A percentile compares a stretch with the other conserved stretches of the same genome.
These are phyloP conservation scores for Ascochyta rabiei DNA, from an alignment of 2,329 filamentous ascomycete genomes.

Conservation along the genomic window DNA sequence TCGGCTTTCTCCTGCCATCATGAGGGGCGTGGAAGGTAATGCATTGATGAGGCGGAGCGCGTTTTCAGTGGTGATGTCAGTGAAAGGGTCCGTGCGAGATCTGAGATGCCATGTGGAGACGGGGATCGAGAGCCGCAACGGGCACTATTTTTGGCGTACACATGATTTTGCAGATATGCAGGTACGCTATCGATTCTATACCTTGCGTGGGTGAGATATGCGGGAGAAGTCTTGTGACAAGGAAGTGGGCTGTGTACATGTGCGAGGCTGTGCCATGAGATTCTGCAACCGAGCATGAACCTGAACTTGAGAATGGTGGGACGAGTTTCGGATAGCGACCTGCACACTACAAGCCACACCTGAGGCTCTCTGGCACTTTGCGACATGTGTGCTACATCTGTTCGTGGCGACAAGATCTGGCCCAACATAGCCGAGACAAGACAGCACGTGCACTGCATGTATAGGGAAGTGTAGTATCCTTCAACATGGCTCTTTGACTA, in stretches of 20 bases:
- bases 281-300: conserved; percentile 5
- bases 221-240: neutral
- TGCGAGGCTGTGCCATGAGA: conserved; percentile 19
- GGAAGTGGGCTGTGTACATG: conserved; percentile 19
- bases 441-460: neutral
- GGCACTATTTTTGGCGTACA: conserved; percentile 20
- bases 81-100: conserved; percentile 9
- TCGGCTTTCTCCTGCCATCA: conserved; percentile 11
- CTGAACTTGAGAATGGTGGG: neutral
- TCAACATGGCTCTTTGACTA: neutral
- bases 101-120: conserved; percentile 5
- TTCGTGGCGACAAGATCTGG: neutral
- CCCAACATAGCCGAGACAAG: neutral
- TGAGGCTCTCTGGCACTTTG: conserved; percentile 1
- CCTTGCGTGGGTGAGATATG: neutral
- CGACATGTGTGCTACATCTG: neutral
- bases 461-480: neutral
- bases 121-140: conserved; percentile 11
- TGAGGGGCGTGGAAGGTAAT: conserved; percentile 4
- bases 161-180: neutral
- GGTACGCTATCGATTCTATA: neutral
- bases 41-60: conserved; percentile 8
- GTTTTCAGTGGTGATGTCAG: conserved; percentile 22
- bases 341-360: neutral
- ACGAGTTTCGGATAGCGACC: conserved; percentile 4